Conservation (phyloP, 1,284 basidiomycete species). For the Cutaneotrichosporon sp. region DNA sequence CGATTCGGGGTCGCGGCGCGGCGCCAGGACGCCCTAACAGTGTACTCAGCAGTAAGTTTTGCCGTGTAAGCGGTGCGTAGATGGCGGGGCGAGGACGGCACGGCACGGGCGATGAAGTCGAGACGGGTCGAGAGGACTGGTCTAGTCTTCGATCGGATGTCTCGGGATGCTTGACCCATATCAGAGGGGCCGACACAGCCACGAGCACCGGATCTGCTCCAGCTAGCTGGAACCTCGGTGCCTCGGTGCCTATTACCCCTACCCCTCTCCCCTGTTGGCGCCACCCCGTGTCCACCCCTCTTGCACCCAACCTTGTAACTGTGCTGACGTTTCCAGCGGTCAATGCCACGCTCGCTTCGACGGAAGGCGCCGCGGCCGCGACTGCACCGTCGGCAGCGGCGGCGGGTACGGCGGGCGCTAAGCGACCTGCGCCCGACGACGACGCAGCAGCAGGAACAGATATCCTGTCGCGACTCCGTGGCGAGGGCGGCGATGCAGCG, state of each 20-base stretch:
- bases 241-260: constrained; percentile 12
- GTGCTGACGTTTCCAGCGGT: constrained; percentile 31
- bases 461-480: constrained; percentile 10
- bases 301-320: too few species aligned
- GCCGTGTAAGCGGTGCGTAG: too few species aligned
- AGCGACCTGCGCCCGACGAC: constrained; percentile 18
- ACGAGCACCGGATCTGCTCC: constrained; percentile 14
- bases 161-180: background rate
- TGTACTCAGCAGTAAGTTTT: constrained; percentile 6
- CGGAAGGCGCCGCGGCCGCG: background rate
- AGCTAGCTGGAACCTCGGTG: constrained; percentile 20
- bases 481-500: background rate
- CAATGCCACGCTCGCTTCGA: constrained; percentile 32
- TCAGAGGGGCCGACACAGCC: constrained; percentile 6
- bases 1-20: constrained; percentile 8
- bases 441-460: constrained; percentile 5
- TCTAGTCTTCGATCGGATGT: constrained; percentile 1
- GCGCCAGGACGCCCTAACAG: constrained; percentile 6
- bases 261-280: background rate
- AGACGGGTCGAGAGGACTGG: too few species aligned
- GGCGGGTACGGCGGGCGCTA: too few species aligned
- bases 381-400: background rate
- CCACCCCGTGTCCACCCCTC: too few species aligned
- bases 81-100: too few species aligned
- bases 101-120: too few species aligned